phyloP scores from a whole-genome alignment of 139 green algal genomes.

The Parachlorella kessleri region DNA sequence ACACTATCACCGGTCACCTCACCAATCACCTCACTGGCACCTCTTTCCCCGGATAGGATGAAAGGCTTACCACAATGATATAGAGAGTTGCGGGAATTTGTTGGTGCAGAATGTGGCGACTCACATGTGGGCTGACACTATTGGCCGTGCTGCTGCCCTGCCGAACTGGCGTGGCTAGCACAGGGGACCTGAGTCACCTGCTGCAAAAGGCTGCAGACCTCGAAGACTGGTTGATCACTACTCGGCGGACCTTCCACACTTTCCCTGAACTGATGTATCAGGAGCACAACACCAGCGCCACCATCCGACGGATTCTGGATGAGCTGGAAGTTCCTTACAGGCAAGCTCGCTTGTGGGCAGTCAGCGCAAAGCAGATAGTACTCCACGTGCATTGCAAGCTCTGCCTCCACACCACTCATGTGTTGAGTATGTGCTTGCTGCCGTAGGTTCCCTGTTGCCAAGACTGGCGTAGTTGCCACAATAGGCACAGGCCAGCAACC shows the following conservation, averaged over 20 bases:
- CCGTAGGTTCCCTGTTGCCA: slow-evolving; percentile 49
- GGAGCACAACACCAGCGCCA: slow-evolving; percentile 70
- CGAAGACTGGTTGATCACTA: slow-evolving; percentile 36
- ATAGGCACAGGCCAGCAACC: slow-evolving; percentile 69
- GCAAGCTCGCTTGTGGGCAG: slow-evolving; percentile 2
- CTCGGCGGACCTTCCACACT: slow-evolving; percentile 42
- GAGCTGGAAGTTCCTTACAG: slow-evolving; percentile 69
- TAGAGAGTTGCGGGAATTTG: too few relatives aligned
- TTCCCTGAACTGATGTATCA: slow-evolving; percentile 58
- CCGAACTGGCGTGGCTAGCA: too few relatives aligned
- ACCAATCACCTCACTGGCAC: too few relatives aligned
- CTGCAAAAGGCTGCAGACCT: slow-evolving; percentile 8
- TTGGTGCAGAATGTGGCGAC: too few relatives aligned
- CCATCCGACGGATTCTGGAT: slow-evolving; percentile 61
- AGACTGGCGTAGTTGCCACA: slow-evolving; percentile 77
- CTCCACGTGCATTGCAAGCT: neutral
- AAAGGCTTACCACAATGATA: too few relatives aligned
- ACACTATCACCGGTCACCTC: too few relatives aligned
- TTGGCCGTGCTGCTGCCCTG: too few relatives aligned
- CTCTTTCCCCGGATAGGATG: too few relatives aligned
- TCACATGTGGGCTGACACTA: too few relatives aligned
- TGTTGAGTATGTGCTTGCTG: neutral
- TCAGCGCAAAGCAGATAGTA: neutral
- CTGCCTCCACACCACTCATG: neutral
- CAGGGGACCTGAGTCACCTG: neutral